Conservation (phyloP, 2,329 filamentous ascomycete species). For the Harringtonia aguacate region DNA sequence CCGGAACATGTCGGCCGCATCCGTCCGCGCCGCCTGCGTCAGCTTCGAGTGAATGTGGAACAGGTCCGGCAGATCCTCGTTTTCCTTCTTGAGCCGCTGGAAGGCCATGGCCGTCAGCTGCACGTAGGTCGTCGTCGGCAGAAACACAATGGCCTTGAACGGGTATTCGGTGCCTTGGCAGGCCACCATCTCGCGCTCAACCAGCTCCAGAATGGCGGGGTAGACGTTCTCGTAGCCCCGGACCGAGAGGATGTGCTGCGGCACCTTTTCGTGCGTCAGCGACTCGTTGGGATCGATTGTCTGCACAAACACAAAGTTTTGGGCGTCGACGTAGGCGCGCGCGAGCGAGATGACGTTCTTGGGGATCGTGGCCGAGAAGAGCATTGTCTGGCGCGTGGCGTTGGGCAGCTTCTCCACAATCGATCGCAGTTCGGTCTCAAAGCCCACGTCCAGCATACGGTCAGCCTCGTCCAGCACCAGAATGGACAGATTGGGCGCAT, state of each 20-base stretch:
- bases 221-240: constrained; percentile 63
- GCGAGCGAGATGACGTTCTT: constrained; percentile 73
- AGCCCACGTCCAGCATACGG: constrained; percentile 94
- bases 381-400: constrained; percentile 71
- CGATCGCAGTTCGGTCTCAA: constrained; percentile 51
- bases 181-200: constrained; percentile 45
- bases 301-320: constrained; percentile 78
- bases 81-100: constrained; percentile 28
- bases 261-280: constrained; percentile 75
- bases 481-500: constrained; percentile 69
- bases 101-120: constrained; percentile 53
- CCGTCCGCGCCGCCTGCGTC: constrained; percentile 57
- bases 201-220: constrained; percentile 68
- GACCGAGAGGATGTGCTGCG: constrained; percentile 63
- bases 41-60: constrained; percentile 72
- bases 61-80: constrained; percentile 27
- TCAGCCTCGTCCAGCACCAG: constrained; percentile 96
- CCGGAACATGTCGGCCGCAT: constrained; percentile 63
- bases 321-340: constrained; percentile 62
- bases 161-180: constrained; percentile 25
- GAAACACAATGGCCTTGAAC: constrained; percentile 96
- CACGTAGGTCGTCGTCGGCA: constrained; percentile 68
- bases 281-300: constrained; percentile 75
- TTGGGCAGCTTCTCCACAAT: constrained; percentile 56
- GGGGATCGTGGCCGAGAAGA: constrained; percentile 92